These are phyloP conservation scores for Phylloporus sp. DNA, from an alignment of 1,284 basidiomycete species.

Conservation along the genomic window DNA sequence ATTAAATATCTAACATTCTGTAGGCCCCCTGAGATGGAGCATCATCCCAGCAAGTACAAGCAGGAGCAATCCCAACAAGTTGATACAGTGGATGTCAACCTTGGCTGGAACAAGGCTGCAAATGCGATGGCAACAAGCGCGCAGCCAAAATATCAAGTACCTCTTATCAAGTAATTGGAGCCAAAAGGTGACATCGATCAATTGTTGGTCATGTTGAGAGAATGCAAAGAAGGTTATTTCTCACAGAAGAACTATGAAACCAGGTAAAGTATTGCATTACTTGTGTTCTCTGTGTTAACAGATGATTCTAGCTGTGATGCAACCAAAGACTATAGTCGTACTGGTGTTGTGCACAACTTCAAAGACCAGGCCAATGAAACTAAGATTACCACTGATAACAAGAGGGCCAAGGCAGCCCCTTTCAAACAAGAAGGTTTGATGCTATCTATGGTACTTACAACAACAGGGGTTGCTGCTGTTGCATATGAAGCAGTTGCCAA, in stretches of 20 bases:
- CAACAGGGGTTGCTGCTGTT: conserved; percentile 15
- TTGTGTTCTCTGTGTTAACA: conserved; percentile 3
- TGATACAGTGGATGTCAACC: not conserved
- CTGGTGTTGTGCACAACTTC: not conserved
- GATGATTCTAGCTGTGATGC: not conserved
- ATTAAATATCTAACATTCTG: conserved; percentile 2
- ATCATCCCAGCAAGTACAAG: not conserved
- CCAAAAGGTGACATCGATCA: not conserved
- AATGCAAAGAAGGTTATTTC: not conserved
- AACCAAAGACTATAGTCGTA: not conserved
- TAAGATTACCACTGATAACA: not conserved
- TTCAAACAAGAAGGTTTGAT: conserved; percentile 13
- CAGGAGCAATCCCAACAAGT: not conserved
- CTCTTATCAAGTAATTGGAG: conserved; percentile 19
- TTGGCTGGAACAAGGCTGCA: conserved; percentile 10
- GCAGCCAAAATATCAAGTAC: conserved; percentile 23
- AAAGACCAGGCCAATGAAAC: not conserved
- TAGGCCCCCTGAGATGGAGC: conserved; percentile 5
- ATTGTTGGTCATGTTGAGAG: not conserved
- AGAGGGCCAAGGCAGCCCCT: not conserved
- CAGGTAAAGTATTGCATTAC: conserved; percentile 3
- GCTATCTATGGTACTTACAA: conserved; percentile 14
- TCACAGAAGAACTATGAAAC: not conserved
- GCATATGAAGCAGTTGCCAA: conserved; percentile 16
- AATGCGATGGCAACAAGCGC: not conserved